Evolutionary conservation across 179 eudicot genomes (phyloP), one percentile per base, ranked within the genome.

Genomic region (Amaranthus tricolor): DNA sequence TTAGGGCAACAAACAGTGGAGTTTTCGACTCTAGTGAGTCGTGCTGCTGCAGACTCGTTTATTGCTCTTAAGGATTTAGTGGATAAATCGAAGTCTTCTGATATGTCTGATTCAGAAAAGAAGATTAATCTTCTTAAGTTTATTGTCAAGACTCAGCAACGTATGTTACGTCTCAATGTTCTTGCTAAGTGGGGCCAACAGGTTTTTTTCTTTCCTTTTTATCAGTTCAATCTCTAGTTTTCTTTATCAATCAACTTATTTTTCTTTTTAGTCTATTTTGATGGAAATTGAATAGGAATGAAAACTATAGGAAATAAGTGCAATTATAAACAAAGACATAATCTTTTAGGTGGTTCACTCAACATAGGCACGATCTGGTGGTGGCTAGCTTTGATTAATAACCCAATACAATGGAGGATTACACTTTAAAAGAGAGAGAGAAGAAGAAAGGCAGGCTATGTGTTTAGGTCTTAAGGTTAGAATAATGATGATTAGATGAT

Each of bases 101-200:
- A 86, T 7, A 67, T 84, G 40, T 89, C 97, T 16, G 98, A 95
- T 78, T 82, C 94, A 2, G 98, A 95, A 71, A 95, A 93, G 88
- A 95, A 93, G 89, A 89, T 88, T 75, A 66, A 82, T 75, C 87
- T 95, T 68, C 84, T 95, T 10, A 95, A 93, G 90, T 95, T 82
- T 79, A 80, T 95, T 70, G 90, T 86, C 21, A 91, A 88, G 88
- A 91, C 97, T 73, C 98, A 93, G 82, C 99, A 95, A 82, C 97
- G 99, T 24, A 91, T 95, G 95, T 93, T 95, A 60, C 90, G 98
- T 0, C 96, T 95, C 71, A 89, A 89, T 86, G 98, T 95, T 52
- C 97, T 95, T 57, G 89, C 99, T 63, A 91, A 91, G 78, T 95
- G 99, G 97, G 93, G 98, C 76, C 93, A 89, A 76, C 99, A 95